Conservation (phyloP, 1,284 basidiomycete genomes). For the Ustilago shanxiensis region DNA sequence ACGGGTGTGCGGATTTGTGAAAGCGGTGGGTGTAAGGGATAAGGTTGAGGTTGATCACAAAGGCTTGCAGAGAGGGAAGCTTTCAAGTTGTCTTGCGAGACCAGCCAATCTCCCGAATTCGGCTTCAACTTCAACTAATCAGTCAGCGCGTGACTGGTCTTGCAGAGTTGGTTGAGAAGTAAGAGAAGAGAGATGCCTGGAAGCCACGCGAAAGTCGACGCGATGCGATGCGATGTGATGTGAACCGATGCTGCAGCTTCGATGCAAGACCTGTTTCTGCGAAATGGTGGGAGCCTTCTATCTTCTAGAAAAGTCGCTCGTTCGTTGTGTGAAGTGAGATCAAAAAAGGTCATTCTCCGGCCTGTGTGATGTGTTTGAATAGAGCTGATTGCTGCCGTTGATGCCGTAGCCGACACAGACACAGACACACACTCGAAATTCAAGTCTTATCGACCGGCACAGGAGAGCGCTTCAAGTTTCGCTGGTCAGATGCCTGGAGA, state of each 20-base stretch:
- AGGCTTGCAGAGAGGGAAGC: slow-evolving; percentile 8
- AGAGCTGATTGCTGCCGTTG: not conserved
- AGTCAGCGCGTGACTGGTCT: slow-evolving; percentile 32
- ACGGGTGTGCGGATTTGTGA: not conserved
- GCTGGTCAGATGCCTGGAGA: not conserved
- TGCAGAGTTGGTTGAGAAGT: slow-evolving; percentile 8
- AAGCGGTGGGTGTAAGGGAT: not conserved
- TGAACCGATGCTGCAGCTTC: not conserved
- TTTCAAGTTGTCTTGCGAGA: slow-evolving; percentile 1
- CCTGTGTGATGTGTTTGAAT: not conserved
- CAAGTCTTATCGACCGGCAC: not conserved
- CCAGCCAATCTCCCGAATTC: slow-evolving; percentile 12
- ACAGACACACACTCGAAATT: not conserved
- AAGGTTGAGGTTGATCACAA: slow-evolving; percentile 13
- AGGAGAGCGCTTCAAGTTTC: not conserved
- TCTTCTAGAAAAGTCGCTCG: not conserved
- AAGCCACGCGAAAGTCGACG: slow-evolving; percentile 1
- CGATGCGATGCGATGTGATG: slow-evolving; percentile 1
- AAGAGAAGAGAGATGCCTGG: slow-evolving; percentile 1
- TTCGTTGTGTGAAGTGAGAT: not conserved
- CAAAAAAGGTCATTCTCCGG: not conserved
- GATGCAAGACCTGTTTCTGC: not conserved
- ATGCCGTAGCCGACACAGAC: not conserved
- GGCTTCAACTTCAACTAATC: slow-evolving; percentile 22
- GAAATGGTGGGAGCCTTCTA: slow-evolving; percentile 7